Evolutionary conservation across 768 basidiomycete species (phyloP), one percentile per base, ranked within the genome.

Genomic region (Lactifluus rugatus): DNA sequence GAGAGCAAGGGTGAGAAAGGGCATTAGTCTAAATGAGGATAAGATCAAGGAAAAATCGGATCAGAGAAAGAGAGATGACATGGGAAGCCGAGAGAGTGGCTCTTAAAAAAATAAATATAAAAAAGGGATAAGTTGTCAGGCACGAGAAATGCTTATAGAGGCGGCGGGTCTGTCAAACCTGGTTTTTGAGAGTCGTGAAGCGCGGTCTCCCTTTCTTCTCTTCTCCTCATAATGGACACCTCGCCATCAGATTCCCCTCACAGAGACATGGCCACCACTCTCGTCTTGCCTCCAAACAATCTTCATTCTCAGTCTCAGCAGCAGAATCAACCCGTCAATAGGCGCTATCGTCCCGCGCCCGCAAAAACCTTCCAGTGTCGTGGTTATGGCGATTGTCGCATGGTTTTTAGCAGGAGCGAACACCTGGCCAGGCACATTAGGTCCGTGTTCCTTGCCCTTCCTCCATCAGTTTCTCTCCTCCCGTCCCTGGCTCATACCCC

Each of bases 371-470:
- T 96, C 71, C 89, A 93, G 67, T 98, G 95, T 74, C 81, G 85
- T 51, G 94, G 94, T 13, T 97, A 87, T 70, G 93, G 92, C 65
- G 91, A 93, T 50, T 98, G 95, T 75, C 80, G 87, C 58, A 97
- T 96, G 93, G 91, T 94, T 61, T 98, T 98, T 71, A 89, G 87
- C 59, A 78, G 95, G 72, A 89, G 88, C 70, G 95, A 98, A 73
- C 95, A 98, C 74, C 77, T 98, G 5, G 93, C 94, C 60, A 79
- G 95, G 66, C 95, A 98, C 76, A 89, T 96, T 70, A 78, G 95
- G 93, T 93, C 68, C 70, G 82, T 71, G 60, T 65, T 68, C 56
- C 63, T 62, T 54, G 48, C 54, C 59, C 59, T 47, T 56, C 50
- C 56, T 51, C 58, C 52, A 23, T 44, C 17, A 36, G 45, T 64